phyloP scores from a whole-genome alignment of 2,329 filamentous ascomycete genomes.

The Cercospora citrullina region DNA sequence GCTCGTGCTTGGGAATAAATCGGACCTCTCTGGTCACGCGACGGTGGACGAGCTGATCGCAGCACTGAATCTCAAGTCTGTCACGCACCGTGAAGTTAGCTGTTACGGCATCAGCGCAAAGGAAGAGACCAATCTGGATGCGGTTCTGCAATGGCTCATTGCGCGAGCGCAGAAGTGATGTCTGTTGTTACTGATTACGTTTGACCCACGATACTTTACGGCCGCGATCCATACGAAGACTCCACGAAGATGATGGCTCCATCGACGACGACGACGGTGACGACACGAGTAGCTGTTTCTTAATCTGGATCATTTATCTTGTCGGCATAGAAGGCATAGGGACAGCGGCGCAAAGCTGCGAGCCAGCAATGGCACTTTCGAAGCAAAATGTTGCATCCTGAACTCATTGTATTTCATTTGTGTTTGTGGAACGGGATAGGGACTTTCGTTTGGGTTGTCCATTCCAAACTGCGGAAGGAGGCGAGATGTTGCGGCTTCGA shows the following conservation, averaged over 20 bases:
- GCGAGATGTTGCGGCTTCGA: slow-evolving; percentile 10
- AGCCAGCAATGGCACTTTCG: slow-evolving; percentile 41
- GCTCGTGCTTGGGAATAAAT: slow-evolving; percentile 95
- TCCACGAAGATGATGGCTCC: slow-evolving; percentile 22
- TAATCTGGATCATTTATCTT: slow-evolving; percentile 12
- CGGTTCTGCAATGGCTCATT: slow-evolving; percentile 94
- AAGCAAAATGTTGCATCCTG: slow-evolving; percentile 15
- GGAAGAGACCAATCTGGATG: slow-evolving; percentile 97
- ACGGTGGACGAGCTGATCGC: slow-evolving; percentile 96
- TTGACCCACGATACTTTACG: slow-evolving; percentile 24
- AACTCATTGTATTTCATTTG: slow-evolving; percentile 14
- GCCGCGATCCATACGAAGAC: slow-evolving; percentile 25
- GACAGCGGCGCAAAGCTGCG: slow-evolving; percentile 33
- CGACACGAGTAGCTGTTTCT: slow-evolving; percentile 7
- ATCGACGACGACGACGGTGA: slow-evolving; percentile 12
- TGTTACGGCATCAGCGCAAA: slow-evolving; percentile 99
- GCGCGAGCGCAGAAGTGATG: slow-evolving; percentile 73
- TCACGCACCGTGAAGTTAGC: slow-evolving; percentile 90
- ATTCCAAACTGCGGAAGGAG: not conserved
- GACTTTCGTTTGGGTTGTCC: slow-evolving; percentile 6
- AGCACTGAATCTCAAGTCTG: slow-evolving; percentile 81
- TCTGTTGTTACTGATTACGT: slow-evolving; percentile 14
- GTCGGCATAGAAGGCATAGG: slow-evolving; percentile 27
- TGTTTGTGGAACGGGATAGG: slow-evolving; percentile 2
- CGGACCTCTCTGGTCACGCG: slow-evolving; percentile 85